phyloP scores from a whole-genome alignment of 2,329 filamentous ascomycete genomes.

The Cryphonectria japonica region DNA sequence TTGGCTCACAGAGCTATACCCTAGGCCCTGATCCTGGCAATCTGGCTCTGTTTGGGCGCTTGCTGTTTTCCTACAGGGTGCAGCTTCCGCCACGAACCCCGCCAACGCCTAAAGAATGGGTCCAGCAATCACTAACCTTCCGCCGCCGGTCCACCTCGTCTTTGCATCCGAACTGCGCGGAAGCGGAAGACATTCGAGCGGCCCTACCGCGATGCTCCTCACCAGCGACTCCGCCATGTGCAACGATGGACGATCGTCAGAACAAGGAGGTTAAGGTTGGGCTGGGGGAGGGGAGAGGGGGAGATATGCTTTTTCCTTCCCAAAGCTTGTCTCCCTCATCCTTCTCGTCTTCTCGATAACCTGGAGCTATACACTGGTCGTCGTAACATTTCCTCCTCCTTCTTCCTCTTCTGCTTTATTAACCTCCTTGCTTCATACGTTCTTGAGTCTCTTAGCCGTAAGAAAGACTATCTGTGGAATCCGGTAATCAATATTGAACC shows the following conservation, averaged over 20 bases:
- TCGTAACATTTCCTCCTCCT: not conserved
- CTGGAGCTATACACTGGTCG: not conserved
- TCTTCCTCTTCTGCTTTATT: not conserved
- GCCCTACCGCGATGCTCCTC: conserved; percentile 2
- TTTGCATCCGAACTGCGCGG: conserved; percentile 26
- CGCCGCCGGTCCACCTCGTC: conserved; percentile 7
- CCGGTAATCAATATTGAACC: not conserved
- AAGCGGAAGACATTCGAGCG: conserved; percentile 17
- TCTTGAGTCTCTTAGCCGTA: not conserved
- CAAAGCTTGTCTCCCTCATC: not conserved
- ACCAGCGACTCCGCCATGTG: not conserved
- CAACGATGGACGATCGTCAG: not conserved
- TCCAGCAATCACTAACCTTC: conserved; percentile 15
- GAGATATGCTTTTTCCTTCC: not conserved
- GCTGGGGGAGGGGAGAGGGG: not conserved
- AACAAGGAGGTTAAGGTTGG: not conserved
- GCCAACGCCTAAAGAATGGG: not conserved
- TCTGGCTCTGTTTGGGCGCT: not conserved
- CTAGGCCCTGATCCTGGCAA: not conserved
- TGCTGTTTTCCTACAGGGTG: not conserved
- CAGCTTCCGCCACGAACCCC: not conserved
- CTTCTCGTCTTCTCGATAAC: not conserved
- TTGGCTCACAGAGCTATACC: not conserved
- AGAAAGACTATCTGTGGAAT: not conserved
- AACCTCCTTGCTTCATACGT: not conserved